Percentiles rank a stretch among this genome's conserved stretches.
Conservation (phyloP, 2,329 filamentous ascomycete species). For the Hypoxylon sp. region DNA sequence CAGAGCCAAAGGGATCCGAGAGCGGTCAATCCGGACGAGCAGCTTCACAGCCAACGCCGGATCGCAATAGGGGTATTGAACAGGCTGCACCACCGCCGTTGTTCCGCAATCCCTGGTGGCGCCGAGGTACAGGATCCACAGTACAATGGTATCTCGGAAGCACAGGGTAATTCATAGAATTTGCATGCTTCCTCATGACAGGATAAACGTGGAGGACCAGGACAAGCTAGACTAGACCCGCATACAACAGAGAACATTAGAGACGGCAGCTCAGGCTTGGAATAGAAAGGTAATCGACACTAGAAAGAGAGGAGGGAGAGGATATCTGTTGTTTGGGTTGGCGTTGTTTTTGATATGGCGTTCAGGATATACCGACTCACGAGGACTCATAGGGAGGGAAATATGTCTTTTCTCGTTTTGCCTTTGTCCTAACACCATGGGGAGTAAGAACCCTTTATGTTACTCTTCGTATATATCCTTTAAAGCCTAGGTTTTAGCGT, state of each 20-base stretch:
- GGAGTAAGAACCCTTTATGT: background rate
- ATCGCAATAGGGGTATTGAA: constrained; percentile 1
- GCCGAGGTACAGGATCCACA: constrained; percentile 17
- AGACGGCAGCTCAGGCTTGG: constrained; percentile 46
- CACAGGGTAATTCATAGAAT: constrained; percentile 37
- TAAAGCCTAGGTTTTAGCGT: constrained; percentile 2
- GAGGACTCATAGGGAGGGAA: constrained; percentile 13
- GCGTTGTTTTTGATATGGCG: constrained; percentile 21
- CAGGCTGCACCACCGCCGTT: background rate
- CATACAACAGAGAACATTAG: constrained; percentile 31
- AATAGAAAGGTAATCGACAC: constrained; percentile 12
- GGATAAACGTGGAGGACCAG: background rate
- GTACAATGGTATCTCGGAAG: constrained; percentile 48
- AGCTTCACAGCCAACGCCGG: constrained; percentile 22
- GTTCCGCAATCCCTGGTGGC: constrained; percentile 38
- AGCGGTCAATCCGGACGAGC: constrained; percentile 18
- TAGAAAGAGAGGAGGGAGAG: background rate
- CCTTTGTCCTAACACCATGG: background rate
- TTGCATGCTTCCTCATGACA: constrained; percentile 3
- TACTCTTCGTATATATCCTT: constrained; percentile 22
- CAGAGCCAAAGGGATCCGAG: background rate
- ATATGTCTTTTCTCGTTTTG: constrained; percentile 7
- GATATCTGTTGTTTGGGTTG: constrained; percentile 1
- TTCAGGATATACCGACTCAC: constrained; percentile 22
- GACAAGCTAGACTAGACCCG: constrained; percentile 20